A percentile compares a stretch with the other conserved stretches of the same genome.
phyloP scores from a whole-genome alignment of 768 basidiomycete genomes.

The Thelephora aurantiotincta region DNA sequence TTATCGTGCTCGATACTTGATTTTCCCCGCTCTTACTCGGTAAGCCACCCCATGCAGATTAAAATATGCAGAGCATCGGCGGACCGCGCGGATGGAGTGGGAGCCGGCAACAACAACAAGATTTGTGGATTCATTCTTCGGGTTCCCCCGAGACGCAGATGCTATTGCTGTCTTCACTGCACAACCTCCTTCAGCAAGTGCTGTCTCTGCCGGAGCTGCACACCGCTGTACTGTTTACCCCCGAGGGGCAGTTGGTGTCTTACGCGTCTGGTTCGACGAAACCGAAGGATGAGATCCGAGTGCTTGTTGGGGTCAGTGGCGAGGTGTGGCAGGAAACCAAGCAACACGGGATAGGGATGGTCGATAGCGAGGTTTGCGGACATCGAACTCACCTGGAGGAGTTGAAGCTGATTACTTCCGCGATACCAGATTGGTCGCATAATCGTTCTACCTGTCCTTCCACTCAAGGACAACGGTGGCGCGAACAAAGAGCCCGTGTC shows the following conservation, averaged over 20 bases:
- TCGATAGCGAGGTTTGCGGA: conserved; percentile 59
- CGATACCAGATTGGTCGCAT: conserved; percentile 48
- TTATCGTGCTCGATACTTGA: too few relatives aligned
- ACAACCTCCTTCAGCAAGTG: conserved; percentile 48
- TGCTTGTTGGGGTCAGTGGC: conserved; percentile 55
- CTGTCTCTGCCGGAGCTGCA: conserved; percentile 48
- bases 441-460: conserved; percentile 53
- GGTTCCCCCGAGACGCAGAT: conserved; percentile 20
- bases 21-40: too few relatives aligned
- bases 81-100: too few relatives aligned
- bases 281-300: conserved; percentile 60
- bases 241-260: conserved; percentile 62
- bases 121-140: neutral
- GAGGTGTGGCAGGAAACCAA: conserved; percentile 72
- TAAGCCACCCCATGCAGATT: too few relatives aligned
- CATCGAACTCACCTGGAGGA: neutral
- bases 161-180: conserved; percentile 58
- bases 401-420: neutral
- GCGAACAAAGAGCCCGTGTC: conserved; percentile 9
- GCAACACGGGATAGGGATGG: conserved; percentile 53
- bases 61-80: too few relatives aligned
- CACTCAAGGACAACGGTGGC: conserved; percentile 4
- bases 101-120: too few relatives aligned
- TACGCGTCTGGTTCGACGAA: conserved; percentile 39
- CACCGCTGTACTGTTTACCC: conserved; percentile 57